Evolutionary conservation across 2,329 filamentous ascomycete genomes (phyloP).

Genomic region (Furcasterigmium furcatum): DNA sequence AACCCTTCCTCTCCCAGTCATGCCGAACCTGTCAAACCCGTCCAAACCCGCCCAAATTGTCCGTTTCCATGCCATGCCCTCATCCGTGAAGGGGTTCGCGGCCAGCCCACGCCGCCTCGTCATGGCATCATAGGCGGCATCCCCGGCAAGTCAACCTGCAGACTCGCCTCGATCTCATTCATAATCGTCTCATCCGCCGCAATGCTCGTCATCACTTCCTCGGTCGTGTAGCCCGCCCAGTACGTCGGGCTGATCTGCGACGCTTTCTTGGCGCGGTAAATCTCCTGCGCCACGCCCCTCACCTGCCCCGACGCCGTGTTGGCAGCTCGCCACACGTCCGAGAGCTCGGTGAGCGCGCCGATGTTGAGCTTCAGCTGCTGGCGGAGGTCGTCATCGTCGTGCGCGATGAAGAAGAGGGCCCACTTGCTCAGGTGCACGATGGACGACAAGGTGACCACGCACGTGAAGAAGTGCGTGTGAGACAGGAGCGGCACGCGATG

Average conservation of each 20-base stretch:
- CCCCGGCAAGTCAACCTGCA: constrained; percentile 1
- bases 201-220: constrained; percentile 52
- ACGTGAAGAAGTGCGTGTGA: constrained; percentile 83
- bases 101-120: too few species aligned
- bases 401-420: constrained; percentile 58
- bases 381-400: constrained; percentile 63
- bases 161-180: constrained; percentile 46
- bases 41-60: too few species aligned
- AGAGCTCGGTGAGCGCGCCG: constrained; percentile 68
- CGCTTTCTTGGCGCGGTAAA: constrained; percentile 58
- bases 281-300: constrained; percentile 74
- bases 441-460: constrained; percentile 73
- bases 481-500: constrained; percentile 68
- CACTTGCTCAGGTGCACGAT: constrained; percentile 82
- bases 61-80: too few species aligned
- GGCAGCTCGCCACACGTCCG: constrained; percentile 70
- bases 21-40: too few species aligned
- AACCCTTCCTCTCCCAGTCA: too few species aligned
- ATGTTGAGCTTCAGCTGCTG: constrained; percentile 78
- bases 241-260: constrained; percentile 49
- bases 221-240: constrained; percentile 52
- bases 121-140: background rate
- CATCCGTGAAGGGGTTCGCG: too few species aligned
- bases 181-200: constrained; percentile 58
- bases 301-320: constrained; percentile 69